Conservation (phyloP, 768 basidiomycete species). For the Russula dissimulans region DNA sequence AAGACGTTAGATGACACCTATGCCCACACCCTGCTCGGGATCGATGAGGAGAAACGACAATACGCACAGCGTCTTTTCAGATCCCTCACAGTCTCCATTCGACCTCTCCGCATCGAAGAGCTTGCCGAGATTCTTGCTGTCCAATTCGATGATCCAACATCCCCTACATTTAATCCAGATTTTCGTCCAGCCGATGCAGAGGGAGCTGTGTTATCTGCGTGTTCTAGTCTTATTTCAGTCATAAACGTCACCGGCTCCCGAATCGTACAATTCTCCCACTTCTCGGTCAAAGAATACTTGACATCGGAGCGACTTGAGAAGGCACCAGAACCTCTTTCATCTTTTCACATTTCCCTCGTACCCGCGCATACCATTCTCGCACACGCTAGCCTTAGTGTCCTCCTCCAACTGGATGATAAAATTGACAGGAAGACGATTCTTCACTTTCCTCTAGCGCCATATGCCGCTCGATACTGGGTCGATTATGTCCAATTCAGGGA, state of each 20-base stretch:
- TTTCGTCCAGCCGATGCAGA: background rate
- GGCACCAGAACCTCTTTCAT: too few species aligned
- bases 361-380: background rate
- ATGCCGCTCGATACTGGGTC: background rate
- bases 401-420: background rate
- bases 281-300: background rate
- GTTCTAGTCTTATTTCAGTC: background rate
- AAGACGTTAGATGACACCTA: background rate
- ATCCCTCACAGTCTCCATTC: background rate
- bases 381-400: background rate
- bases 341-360: background rate
- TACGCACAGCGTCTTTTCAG: background rate
- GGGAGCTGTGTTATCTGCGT: background rate
- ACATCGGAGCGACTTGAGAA: too few species aligned
- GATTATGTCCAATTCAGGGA: background rate
- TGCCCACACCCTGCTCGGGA: background rate
- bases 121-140: background rate
- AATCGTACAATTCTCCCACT: background rate
- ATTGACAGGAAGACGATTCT: background rate
- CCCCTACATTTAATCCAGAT: background rate
- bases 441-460: background rate
- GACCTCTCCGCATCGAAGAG: background rate
- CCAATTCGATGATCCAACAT: background rate
- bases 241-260: too few species aligned
- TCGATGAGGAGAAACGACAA: background rate